phyloP scores from a whole-genome alignment of 2,329 filamentous ascomycete species.

The Sphaerulina populicola region DNA sequence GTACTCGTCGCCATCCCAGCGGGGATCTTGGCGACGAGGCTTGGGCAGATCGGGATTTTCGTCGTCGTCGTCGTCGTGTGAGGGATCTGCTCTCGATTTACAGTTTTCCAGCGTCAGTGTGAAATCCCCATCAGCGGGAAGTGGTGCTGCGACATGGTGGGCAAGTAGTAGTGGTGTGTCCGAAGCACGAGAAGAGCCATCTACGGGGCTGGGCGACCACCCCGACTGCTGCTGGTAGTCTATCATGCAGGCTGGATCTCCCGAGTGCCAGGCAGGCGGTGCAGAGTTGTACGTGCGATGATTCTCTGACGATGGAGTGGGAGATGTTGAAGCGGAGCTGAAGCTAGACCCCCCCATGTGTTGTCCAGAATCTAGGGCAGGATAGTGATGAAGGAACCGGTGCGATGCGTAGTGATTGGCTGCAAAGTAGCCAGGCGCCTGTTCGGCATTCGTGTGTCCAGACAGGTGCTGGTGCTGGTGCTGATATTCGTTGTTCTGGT shows the following conservation, averaged over 20 bases:
- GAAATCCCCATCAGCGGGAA: neutral
- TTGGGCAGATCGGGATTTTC: neutral
- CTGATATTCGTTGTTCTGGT: neutral
- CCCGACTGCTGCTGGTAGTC: neutral
- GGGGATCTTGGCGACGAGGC: slow-evolving; percentile 28
- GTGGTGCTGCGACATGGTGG: neutral
- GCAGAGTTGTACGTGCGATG: neutral
- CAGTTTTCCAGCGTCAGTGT: neutral
- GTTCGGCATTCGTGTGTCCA: neutral
- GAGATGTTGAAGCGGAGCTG: neutral
- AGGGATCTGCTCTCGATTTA: slow-evolving; percentile 1
- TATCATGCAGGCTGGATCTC: neutral
- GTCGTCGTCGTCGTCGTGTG: neutral
- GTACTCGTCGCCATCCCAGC: slow-evolving; percentile 74
- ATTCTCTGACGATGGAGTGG: neutral
- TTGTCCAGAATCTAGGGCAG: neutral
- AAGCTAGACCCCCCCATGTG: neutral
- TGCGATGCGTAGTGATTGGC: neutral
- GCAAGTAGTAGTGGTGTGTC: neutral
- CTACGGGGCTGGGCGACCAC: neutral
- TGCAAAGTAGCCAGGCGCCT: neutral
- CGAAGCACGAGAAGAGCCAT: neutral
- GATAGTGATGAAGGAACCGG: neutral
- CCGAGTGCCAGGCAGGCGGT: neutral
- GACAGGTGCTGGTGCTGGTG: neutral